These are phyloP conservation scores for Pythium chondricola DNA, from an alignment of 352 stramenopile species.

Conservation along the genomic window DNA sequence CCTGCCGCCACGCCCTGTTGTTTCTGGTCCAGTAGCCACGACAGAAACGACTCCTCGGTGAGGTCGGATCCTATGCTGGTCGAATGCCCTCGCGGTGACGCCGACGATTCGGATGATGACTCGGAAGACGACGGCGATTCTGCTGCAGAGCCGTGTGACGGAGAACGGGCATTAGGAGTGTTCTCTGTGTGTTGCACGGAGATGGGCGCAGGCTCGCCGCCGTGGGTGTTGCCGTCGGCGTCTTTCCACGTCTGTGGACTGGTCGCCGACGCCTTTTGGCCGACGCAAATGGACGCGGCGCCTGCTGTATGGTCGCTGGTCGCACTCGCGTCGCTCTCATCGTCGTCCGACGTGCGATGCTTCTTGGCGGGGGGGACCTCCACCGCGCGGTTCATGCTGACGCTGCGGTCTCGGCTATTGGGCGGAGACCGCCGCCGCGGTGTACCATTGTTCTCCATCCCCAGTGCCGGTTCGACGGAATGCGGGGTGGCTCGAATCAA, in stretches of 20 bases:
- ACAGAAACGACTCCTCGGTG: constrained; percentile 75
- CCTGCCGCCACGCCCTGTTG: constrained; percentile 46
- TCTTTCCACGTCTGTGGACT: constrained; percentile 16
- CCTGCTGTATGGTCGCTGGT: neutral
- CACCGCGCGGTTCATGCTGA: constrained; percentile 56
- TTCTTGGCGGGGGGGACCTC: constrained; percentile 66
- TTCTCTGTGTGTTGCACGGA: neutral
- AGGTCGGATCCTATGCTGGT: constrained; percentile 24
- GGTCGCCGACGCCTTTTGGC: constrained; percentile 2
- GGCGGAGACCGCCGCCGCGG: constrained; percentile 3
- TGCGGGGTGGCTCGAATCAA: too few species aligned
- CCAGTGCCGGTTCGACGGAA: too few species aligned
- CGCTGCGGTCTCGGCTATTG: constrained; percentile 45
- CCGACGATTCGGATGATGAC: neutral
- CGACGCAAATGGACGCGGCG: neutral
- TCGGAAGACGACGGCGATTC: neutral
- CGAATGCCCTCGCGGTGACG: constrained; percentile 18
- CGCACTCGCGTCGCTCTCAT: constrained; percentile 36
- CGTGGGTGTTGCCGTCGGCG: neutral
- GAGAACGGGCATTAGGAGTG: too few species aligned
- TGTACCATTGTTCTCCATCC: neutral
- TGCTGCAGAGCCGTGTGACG: neutral
- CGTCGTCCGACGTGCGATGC: constrained; percentile 70
- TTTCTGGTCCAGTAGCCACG: constrained; percentile 76
- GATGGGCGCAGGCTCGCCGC: neutral